Evolutionary conservation across 805 yeast genomes (phyloP).

Genomic region (Yamadazyma olivae): DNA sequence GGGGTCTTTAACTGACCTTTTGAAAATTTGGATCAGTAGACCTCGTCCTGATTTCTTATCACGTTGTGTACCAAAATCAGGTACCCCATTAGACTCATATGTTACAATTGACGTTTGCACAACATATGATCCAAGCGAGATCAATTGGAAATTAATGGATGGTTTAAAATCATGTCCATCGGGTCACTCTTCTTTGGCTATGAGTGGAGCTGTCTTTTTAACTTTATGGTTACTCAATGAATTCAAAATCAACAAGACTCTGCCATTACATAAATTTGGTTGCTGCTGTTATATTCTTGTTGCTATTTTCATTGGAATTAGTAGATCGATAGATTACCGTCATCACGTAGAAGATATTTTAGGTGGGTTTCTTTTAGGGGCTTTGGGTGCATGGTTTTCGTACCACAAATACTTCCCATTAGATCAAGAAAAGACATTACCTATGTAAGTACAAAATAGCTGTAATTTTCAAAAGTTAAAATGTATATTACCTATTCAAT

Average conservation of each 20-base stretch:
- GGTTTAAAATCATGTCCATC: slow-evolving; percentile 42
- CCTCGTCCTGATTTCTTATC: slow-evolving; percentile 44
- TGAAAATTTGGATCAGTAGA: slow-evolving; percentile 38
- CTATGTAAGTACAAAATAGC: no score
- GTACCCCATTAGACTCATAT: slow-evolving; percentile 21
- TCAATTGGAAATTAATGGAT: slow-evolving; percentile 24
- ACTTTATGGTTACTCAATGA: slow-evolving; percentile 26
- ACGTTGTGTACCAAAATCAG: slow-evolving; percentile 30
- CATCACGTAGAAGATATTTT: slow-evolving; percentile 33
- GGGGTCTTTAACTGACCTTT: slow-evolving; percentile 33
- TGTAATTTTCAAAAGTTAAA: no score
- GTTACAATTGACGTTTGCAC: slow-evolving; percentile 33
- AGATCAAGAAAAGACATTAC: neutral
- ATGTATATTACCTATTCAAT: neutral
- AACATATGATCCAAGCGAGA: slow-evolving; percentile 21
- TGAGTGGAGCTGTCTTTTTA: slow-evolving; percentile 31
- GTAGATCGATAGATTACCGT: slow-evolving; percentile 34
- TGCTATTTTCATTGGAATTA: slow-evolving; percentile 29
- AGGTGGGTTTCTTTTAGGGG: slow-evolving; percentile 27
- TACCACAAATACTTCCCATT: slow-evolving; percentile 12
- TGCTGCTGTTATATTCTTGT: slow-evolving; percentile 20
- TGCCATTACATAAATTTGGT: slow-evolving; percentile 3
- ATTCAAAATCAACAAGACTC: slow-evolving; percentile 11
- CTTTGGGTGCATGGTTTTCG: slow-evolving; percentile 13
- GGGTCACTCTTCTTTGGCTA: slow-evolving; percentile 37